Conservation (phyloP, 768 basidiomycete species). For the Agaricus subrufescens region DNA sequence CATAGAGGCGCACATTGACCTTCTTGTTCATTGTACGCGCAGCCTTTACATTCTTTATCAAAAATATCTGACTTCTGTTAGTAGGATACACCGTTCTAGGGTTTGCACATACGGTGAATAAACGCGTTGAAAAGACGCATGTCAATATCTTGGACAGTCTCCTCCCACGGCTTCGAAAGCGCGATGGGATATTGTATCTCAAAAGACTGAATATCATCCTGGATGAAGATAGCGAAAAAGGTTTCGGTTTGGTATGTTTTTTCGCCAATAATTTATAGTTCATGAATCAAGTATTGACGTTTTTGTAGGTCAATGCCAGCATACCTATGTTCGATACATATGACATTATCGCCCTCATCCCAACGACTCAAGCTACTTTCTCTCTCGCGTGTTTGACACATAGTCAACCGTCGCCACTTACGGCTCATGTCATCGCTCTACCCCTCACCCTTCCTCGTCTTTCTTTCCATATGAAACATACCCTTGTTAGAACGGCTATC, state of each 20-base stretch:
- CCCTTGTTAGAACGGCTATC: constrained; percentile 73
- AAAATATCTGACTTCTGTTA: constrained; percentile 25
- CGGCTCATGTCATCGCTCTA: constrained; percentile 76
- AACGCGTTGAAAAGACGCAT: constrained; percentile 71
- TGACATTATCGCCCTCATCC: constrained; percentile 73
- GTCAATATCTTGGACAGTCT: constrained; percentile 58
- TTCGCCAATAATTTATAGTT: not conserved
- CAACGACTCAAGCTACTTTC: constrained; percentile 69
- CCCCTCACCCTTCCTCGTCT: constrained; percentile 76
- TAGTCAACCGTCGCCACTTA: constrained; percentile 66
- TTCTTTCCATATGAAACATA: constrained; percentile 80
- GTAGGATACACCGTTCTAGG: constrained; percentile 87
- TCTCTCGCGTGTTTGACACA: constrained; percentile 79
- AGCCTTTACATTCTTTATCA: not conserved
- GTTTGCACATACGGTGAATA: constrained; percentile 67
- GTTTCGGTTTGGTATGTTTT: constrained; percentile 66
- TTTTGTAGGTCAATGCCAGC: constrained; percentile 64
- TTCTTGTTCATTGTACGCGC: constrained; percentile 67
- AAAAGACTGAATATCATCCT: constrained; percentile 78
- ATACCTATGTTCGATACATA: constrained; percentile 55
- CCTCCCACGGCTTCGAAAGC: constrained; percentile 52
- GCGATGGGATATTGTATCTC: constrained; percentile 59
- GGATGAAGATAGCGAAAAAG: constrained; percentile 83
- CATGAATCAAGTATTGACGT: not conserved
- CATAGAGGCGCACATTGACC: constrained; percentile 61